These are phyloP conservation scores for Trapa incisa DNA, from an alignment of 345 rosid species.

Conservation along the genomic window DNA sequence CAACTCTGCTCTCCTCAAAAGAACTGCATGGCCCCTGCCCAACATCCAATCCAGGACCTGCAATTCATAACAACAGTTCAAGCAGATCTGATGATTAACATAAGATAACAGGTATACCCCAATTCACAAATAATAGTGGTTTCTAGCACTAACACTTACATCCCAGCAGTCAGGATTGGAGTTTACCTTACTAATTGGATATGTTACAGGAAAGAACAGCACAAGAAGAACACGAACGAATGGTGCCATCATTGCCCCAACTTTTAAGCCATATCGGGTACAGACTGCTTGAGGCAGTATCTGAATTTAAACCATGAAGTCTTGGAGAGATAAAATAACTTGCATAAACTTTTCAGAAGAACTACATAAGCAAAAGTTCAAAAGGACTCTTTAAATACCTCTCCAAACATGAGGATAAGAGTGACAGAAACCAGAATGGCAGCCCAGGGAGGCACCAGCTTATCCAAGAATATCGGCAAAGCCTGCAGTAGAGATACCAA, in stretches of 20 bases:
- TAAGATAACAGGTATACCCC: not conserved
- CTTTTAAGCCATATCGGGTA: constrained; percentile 79
- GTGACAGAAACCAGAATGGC: constrained; percentile 75
- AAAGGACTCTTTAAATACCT: constrained; percentile 25
- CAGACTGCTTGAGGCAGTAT: constrained; percentile 90
- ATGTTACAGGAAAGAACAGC: constrained; percentile 68
- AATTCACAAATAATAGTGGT: not conserved
- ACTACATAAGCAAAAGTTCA: not conserved
- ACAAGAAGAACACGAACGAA: constrained; percentile 62
- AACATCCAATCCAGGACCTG: constrained; percentile 96
- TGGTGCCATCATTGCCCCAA: constrained; percentile 84
- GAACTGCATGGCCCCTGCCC: constrained; percentile 89
- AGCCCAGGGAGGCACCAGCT: constrained; percentile 68
- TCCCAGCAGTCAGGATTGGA: not conserved
- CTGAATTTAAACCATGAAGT: constrained; percentile 17
- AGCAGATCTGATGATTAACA: constrained; percentile 2
- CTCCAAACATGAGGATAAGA: constrained; percentile 73
- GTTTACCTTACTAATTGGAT: constrained; percentile 89
- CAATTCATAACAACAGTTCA: constrained; percentile 5
- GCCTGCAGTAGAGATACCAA: constrained; percentile 27
- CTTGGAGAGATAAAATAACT: not conserved
- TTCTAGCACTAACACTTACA: not conserved
- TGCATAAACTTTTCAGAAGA: not conserved
- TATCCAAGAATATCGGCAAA: constrained; percentile 82
- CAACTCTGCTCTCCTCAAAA: constrained; percentile 85